Evolutionary conservation across 331 rosid genomes (phyloP).

Genomic region (Prunus yedoensis): DNA sequence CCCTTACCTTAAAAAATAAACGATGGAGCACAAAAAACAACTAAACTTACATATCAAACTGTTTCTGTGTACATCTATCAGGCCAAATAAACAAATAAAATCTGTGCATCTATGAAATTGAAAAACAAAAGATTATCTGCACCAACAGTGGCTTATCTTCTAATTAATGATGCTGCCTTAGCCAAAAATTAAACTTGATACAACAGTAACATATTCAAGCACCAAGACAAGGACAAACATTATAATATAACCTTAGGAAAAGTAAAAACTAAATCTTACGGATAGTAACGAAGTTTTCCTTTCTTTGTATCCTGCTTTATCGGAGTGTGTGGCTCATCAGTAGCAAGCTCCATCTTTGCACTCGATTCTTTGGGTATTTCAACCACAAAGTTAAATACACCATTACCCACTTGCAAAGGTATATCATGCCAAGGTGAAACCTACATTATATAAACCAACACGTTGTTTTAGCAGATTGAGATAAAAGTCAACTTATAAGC

Average conservation of each 20-base stretch:
- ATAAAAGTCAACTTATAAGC: background rate
- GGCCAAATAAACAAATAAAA: background rate
- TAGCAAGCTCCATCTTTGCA: constrained; percentile 99
- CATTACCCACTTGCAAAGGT: constrained; percentile 76
- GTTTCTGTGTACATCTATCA: background rate
- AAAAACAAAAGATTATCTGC: background rate
- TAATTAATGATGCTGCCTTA: background rate
- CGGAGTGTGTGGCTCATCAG: constrained; percentile 85
- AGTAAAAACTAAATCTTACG: constrained; percentile 49
- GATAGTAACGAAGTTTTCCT: constrained; percentile 95
- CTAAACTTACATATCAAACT: background rate
- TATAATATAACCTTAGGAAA: background rate
- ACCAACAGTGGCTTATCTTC: background rate
- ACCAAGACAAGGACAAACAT: background rate
- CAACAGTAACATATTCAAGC: background rate
- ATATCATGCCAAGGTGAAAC: constrained; percentile 99
- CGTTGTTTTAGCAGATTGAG: constrained; percentile 11
- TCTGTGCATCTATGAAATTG: background rate
- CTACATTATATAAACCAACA: constrained; percentile 37
- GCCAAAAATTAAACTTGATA: constrained; percentile 9
- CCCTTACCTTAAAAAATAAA: too few species aligned
- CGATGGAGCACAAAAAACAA: background rate
- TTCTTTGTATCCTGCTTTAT: constrained; percentile 92
- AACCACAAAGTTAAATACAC: constrained; percentile 63
- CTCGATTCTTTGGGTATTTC: constrained; percentile 97